These are phyloP conservation scores for Hondaea fermentalgiana DNA, from an alignment of 108 stramenopile species.

Conservation along the genomic window DNA sequence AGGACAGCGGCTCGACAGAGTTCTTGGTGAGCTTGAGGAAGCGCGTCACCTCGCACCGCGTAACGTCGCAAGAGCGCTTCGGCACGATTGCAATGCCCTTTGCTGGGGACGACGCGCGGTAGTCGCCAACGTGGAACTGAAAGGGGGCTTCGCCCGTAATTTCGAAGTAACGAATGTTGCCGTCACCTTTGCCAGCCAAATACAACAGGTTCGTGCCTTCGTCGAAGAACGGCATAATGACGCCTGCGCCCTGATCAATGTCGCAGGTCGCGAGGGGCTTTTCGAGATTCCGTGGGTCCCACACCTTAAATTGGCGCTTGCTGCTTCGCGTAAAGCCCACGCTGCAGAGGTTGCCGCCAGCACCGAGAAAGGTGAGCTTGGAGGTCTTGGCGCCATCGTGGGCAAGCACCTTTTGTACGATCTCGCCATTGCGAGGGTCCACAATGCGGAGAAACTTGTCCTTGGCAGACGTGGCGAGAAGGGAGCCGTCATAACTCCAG, in stretches of 20 bases:
- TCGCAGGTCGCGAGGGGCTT: constrained; percentile 66
- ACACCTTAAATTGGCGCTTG: constrained; percentile 91
- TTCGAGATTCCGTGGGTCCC: constrained; percentile 75
- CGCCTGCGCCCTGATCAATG: constrained; percentile 92
- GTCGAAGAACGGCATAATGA: constrained; percentile 92
- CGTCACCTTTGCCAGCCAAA: constrained; percentile 97
- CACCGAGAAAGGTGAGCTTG: constrained; percentile 76
- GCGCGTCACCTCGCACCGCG: constrained; percentile 85
- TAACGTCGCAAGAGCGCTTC: constrained; percentile 86
- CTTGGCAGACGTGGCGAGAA: constrained; percentile 77
- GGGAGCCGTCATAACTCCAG: constrained; percentile 83
- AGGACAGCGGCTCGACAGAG: constrained; percentile 74
- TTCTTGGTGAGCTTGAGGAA: constrained; percentile 88
- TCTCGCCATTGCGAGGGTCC: constrained; percentile 66
- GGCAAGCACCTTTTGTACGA: constrained; percentile 48
- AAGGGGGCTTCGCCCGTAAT: constrained; percentile 71
- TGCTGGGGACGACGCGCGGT: constrained; percentile 77
- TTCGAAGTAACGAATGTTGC: constrained; percentile 89
- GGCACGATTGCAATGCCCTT: constrained; percentile 95
- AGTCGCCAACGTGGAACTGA: constrained; percentile 46
- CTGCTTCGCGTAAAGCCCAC: constrained; percentile 80
- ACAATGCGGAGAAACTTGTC: constrained; percentile 84
- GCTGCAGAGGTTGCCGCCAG: constrained; percentile 72
- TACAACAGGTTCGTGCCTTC: constrained; percentile 82
- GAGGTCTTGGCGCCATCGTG: constrained; percentile 86